A percentile compares a stretch with the other conserved stretches of the same genome.
Conservation (phyloP, 441 rosid genomes). For the Erodium texanum region DNA sequence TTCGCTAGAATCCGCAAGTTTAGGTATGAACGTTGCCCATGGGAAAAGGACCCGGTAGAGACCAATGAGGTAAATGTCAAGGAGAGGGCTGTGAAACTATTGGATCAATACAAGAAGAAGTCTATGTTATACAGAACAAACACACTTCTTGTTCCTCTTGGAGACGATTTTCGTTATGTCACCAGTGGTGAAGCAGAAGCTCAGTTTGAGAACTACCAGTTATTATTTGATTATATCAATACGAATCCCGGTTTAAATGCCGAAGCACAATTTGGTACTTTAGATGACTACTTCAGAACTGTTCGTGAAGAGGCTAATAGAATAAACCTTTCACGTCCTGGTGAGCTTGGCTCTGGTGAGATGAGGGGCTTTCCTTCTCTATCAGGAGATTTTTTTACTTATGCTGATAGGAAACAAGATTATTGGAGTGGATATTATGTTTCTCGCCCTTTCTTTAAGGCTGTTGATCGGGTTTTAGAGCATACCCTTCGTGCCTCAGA, state of each 20-base stretch:
- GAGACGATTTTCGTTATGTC: conserved; percentile 90
- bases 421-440: conserved; percentile 99
- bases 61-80: conserved; percentile 65
- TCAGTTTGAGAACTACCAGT: conserved; percentile 86
- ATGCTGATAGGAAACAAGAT: conserved; percentile 83
- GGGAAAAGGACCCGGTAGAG: conserved; percentile 71
- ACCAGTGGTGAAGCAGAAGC: conserved; percentile 82
- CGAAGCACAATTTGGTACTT: conserved; percentile 81
- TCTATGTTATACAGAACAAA: conserved; percentile 80
- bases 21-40: conserved; percentile 67
- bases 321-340: conserved; percentile 65
- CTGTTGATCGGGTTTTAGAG: conserved; percentile 90
- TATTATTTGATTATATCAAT: conserved; percentile 81
- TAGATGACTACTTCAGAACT: conserved; percentile 77
- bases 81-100: conserved; percentile 68
- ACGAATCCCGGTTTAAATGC: conserved; percentile 72
- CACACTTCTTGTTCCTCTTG: conserved; percentile 90
- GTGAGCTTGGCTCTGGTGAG: conserved; percentile 70
- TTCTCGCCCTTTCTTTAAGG: conserved; percentile 95
- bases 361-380: conserved; percentile 89
- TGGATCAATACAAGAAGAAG: conserved; percentile 91
- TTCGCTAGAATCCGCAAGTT: conserved; percentile 65
- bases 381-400: conserved; percentile 93
- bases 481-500: conserved; percentile 85
- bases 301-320: conserved; percentile 81